Percentiles rank a stretch among this genome's conserved stretches.
Conservation (phyloP, 176 grass and related monocot genomes). For the Oryza punctata region DNA sequence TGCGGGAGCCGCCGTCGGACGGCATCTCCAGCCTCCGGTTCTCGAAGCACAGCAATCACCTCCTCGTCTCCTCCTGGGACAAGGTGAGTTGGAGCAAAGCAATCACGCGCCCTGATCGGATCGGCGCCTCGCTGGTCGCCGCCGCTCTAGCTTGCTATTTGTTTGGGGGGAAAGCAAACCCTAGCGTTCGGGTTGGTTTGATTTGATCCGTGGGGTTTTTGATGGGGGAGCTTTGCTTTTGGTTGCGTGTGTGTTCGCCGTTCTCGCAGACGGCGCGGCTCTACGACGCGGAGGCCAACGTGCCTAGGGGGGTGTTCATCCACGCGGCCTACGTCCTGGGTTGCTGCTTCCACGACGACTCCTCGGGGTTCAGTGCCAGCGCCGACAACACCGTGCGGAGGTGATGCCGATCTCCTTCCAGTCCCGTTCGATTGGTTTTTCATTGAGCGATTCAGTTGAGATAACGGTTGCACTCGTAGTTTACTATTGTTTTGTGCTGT, state of each 20-base stretch:
- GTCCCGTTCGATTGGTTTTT: conserved; percentile 3
- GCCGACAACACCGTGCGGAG: conserved; percentile 55
- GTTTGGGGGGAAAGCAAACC: conserved; percentile 13
- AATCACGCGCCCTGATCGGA: no score
- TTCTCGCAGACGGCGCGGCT: conserved; percentile 58
- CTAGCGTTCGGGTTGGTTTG: conserved; percentile 7
- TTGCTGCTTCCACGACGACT: conserved; percentile 72
- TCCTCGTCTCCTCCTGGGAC: conserved; percentile 72
- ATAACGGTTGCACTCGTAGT: background rate
- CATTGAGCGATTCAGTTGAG: background rate
- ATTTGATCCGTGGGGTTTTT: background rate
- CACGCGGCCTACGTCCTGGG: conserved; percentile 57
- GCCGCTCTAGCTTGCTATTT: conserved; percentile 7
- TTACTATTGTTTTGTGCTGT: background rate
- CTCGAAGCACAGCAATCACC: conserved; percentile 60
- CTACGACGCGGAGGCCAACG: conserved; percentile 52
- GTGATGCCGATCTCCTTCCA: conserved; percentile 18
- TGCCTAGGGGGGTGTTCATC: conserved; percentile 41
- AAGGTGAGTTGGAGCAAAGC: conserved; percentile 31
- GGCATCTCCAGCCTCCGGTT: conserved; percentile 70
- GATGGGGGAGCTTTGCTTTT: background rate
- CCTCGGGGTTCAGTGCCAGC: conserved; percentile 51
- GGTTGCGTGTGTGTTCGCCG: background rate
- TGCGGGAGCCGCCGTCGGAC: conserved; percentile 49
- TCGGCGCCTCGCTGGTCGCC: background rate